phyloP scores from a whole-genome alignment of 1,284 basidiomycete genomes.

The Trichosporon ovoides region DNA sequence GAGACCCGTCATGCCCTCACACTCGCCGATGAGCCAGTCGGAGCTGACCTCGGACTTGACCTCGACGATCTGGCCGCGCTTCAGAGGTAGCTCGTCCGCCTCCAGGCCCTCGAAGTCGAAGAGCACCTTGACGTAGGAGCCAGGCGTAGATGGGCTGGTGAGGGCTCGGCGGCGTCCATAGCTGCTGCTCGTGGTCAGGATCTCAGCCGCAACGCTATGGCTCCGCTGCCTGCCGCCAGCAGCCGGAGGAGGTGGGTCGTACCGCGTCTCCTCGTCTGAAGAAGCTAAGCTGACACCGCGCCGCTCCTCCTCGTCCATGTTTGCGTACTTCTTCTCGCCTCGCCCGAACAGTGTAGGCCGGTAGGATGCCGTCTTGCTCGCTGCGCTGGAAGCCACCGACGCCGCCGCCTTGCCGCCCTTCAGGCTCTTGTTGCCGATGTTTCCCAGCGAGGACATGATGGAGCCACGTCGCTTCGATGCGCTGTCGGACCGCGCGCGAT shows the following conservation, averaged over 20 bases:
- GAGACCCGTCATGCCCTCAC: conserved; percentile 61
- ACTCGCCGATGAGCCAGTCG: conserved; percentile 79
- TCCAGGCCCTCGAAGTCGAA: conserved; percentile 66
- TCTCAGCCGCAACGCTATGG: background rate
- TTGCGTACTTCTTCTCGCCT: conserved; percentile 57
- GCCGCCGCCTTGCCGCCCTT: conserved; percentile 30
- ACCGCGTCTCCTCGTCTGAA: conserved; percentile 47
- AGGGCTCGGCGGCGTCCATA: conserved; percentile 31
- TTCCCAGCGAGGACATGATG: conserved; percentile 34
- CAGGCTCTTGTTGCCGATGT: conserved; percentile 41
- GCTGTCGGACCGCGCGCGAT: conserved; percentile 3
- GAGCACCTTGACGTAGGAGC: conserved; percentile 57
- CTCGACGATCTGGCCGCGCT: conserved; percentile 64
- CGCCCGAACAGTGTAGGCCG: background rate
- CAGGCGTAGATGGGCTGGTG: conserved; percentile 32
- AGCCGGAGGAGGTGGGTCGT: conserved; percentile 45
- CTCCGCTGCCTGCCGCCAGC: background rate
- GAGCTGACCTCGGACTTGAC: conserved; percentile 70
- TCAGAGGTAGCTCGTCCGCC: conserved; percentile 66
- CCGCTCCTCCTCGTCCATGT: conserved; percentile 50
- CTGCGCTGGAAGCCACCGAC: conserved; percentile 17
- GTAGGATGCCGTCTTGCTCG: conserved; percentile 5
- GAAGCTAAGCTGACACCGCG: conserved; percentile 23
- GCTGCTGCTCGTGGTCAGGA: conserved; percentile 8
- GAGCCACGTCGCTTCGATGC: conserved; percentile 16